These are phyloP conservation scores for Vicia sativa DNA, from an alignment of 306 rosid genomes.

Conservation along the genomic window DNA sequence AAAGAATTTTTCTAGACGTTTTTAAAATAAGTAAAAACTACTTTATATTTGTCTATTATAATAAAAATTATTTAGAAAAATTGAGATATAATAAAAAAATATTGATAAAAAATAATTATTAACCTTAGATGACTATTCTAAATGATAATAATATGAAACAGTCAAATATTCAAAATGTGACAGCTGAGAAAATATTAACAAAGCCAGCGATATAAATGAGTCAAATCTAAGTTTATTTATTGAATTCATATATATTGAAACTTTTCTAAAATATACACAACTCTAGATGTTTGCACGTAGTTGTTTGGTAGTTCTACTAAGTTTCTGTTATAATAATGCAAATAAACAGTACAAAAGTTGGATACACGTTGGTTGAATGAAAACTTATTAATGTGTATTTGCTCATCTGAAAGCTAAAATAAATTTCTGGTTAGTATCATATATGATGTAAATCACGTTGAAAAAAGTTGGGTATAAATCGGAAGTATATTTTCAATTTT, in stretches of 20 bases:
- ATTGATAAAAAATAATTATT: no score
- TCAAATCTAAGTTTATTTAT: not conserved
- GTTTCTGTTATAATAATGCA: not conserved
- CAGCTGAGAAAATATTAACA: not conserved
- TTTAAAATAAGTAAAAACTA: no score
- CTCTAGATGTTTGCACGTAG: conserved; percentile 17
- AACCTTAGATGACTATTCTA: not conserved
- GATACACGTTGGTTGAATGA: conserved; percentile 24
- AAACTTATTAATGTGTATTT: not conserved
- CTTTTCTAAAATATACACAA: not conserved
- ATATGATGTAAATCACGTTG: no score
- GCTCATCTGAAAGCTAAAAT: no score
- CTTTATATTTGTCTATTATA: no score
- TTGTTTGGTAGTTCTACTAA: not conserved
- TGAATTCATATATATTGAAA: not conserved
- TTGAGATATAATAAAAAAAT: no score
- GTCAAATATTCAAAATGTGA: no score
- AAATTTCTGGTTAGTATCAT: no score
- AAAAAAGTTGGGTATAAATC: no score
- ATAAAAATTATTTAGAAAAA: no score
- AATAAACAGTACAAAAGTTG: conserved; percentile 2
- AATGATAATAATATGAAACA: not conserved
- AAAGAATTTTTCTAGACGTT: no score
- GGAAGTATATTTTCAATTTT: no score
- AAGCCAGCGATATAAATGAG: not conserved